Evolutionary conservation across 371 early-diverging fungal genomes (phyloP).

Genomic region (Mortierella sp.): DNA sequence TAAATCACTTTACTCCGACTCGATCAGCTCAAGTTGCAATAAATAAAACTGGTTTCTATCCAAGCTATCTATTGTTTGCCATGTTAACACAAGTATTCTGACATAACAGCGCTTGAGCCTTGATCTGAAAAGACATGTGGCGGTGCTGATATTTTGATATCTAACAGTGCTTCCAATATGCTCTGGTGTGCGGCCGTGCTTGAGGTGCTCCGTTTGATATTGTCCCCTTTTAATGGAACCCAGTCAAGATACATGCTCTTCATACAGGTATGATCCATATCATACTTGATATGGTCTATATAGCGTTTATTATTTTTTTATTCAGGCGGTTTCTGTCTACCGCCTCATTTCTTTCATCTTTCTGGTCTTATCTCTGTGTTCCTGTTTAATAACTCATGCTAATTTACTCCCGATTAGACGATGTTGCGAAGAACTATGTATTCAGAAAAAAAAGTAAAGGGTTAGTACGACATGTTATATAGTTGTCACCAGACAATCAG

Average conservation of each 20-base stretch:
- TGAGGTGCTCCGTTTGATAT: too few species aligned
- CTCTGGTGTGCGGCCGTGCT: too few species aligned
- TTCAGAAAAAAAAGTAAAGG: not conserved
- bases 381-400: not conserved
- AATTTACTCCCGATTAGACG: conserved; percentile 20
- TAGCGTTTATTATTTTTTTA: too few species aligned
- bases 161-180: too few species aligned
- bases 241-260: too few species aligned
- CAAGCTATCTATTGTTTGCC: not conserved
- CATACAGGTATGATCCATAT: too few species aligned
- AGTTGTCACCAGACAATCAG: not conserved
- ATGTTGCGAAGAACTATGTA: conserved; percentile 46
- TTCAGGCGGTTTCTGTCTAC: too few species aligned
- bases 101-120: not conserved
- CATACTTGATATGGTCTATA: too few species aligned
- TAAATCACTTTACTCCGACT: conserved; percentile 59
- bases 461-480: not conserved
- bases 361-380: too few species aligned
- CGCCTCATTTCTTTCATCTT: too few species aligned
- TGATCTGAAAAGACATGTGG: not conserved
- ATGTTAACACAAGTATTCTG: not conserved
- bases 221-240: too few species aligned
- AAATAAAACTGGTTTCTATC: conserved; percentile 35
- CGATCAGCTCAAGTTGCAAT: conserved; percentile 53
- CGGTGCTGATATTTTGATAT: too few species aligned